phyloP scores from a whole-genome alignment of 768 basidiomycete genomes.

The Hortiboletus campestris region DNA sequence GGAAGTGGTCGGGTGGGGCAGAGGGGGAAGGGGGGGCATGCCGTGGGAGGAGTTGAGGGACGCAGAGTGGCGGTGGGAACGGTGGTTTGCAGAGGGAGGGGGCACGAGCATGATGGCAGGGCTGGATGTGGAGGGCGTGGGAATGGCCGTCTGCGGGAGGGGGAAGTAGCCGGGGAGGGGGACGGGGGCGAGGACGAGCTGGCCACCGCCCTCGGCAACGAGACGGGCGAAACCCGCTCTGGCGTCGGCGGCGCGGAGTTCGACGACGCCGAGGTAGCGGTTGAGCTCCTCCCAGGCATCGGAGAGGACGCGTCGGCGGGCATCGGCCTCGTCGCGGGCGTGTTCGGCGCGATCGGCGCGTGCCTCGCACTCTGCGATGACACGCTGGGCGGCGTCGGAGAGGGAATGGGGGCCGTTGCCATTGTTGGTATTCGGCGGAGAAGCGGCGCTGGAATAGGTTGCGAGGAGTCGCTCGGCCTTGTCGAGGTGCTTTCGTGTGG shows the following conservation, averaged over 20 bases:
- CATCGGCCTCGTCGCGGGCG: slow-evolving; percentile 55
- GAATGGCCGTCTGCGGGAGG: neutral
- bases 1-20: slow-evolving; percentile 32
- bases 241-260: slow-evolving; percentile 48
- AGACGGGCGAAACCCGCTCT: slow-evolving; percentile 46
- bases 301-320: slow-evolving; percentile 41
- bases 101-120: slow-evolving; percentile 31
- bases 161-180: slow-evolving; percentile 25
- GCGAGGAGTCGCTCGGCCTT: slow-evolving; percentile 48
- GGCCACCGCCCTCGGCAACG: slow-evolving; percentile 44
- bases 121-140: slow-evolving; percentile 21
- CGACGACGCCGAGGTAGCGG: slow-evolving; percentile 44
- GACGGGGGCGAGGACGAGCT: slow-evolving; percentile 38
- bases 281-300: slow-evolving; percentile 54
- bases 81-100: slow-evolving; percentile 16
- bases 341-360: slow-evolving; percentile 50
- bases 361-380: slow-evolving; percentile 47
- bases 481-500: slow-evolving; percentile 45
- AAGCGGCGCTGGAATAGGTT: slow-evolving; percentile 22
- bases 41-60: slow-evolving; percentile 29
- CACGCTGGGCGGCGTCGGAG: slow-evolving; percentile 35
- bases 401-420: slow-evolving; percentile 9
- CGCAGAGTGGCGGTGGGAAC: slow-evolving; percentile 21
- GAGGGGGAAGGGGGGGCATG: slow-evolving; percentile 38
- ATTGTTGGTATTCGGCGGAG: slow-evolving; percentile 20